Base-by-base conservation (phyloP, 129 eudicot genomes). In the Glebionis coronaria region DNA sequence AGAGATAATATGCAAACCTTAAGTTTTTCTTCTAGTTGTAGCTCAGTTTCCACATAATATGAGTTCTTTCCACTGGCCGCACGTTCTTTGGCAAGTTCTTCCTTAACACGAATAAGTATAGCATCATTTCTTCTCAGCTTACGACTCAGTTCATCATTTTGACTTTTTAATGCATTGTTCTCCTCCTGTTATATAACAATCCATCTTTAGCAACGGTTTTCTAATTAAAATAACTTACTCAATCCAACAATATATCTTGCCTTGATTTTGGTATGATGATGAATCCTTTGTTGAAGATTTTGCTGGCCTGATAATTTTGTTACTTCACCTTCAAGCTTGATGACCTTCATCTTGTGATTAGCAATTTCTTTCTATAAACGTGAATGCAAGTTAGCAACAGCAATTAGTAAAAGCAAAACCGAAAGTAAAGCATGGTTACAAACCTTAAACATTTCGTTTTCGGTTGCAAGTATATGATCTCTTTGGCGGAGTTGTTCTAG, bases 181-280 rank as follows among this genome's bases (percentile, higher is more conserved):
- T 94, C 99, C 57, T 94, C 99, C 99, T 94, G 90, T 70, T 56
- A 58, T 45, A 63, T 35, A 44, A 28, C 20, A 66, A 9, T 5
- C 15, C 28, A 60, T 61, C 27, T 59, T 58, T 44, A 68, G 50
- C 67, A 38, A 42, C 14, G 44, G 20, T 23, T 59, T 49, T 49
- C 21, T 12, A 13, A 65, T 44, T 35, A 50, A 61, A 27, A 14
- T 52, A 7, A 56, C 52, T 38, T n/a, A 35, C 15, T 18, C n/a
- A 35, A 53, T 50, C 16, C 3, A 54, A 53, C 51, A 52, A 12
- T 25, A 27, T 52, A 16, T 63, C 76, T 78, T 78, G 69, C 99
- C 93, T 94, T 94, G 42, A 94, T 94, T 83, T 94, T 94, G 55
- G 95, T 86, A 71, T 94, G 99, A 73, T 94, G 99, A 77, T 94